Conservation (phyloP, 805 yeast genomes). For the Huiozyma naganishii region DNA sequence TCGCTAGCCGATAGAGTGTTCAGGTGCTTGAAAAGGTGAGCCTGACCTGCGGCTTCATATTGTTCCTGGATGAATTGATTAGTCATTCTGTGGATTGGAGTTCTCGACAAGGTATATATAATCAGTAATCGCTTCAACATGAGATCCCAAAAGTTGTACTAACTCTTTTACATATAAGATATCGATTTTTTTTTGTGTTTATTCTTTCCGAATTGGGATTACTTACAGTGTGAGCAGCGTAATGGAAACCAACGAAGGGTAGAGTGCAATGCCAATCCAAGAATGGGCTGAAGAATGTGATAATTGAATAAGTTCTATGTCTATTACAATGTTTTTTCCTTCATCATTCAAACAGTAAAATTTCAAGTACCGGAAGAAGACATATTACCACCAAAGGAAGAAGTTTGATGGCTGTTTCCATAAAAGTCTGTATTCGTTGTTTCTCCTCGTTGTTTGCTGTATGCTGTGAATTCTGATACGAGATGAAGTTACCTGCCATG, state of each 20-base stretch:
- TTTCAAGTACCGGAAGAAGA: constrained; percentile 1
- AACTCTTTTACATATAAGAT: too few species aligned
- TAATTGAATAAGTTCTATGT: background rate
- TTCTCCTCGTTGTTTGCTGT: background rate
- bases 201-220: too few species aligned
- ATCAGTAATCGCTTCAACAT: too few species aligned
- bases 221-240: too few species aligned
- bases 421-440: background rate
- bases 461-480: background rate
- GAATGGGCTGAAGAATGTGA: too few species aligned
- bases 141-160: too few species aligned
- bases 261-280: too few species aligned
- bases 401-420: background rate
- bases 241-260: too few species aligned
- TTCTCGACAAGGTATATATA: too few species aligned
- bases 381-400: constrained; percentile 1
- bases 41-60: constrained; percentile 37
- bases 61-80: constrained; percentile 1
- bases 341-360: background rate
- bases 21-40: constrained; percentile 41
- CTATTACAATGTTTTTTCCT: background rate
- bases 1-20: constrained; percentile 30
- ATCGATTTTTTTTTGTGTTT: too few species aligned
- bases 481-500: background rate
- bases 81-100: background rate